phyloP scores from a whole-genome alignment of 768 basidiomycete genomes.

The Solioccasus polychromus region DNA sequence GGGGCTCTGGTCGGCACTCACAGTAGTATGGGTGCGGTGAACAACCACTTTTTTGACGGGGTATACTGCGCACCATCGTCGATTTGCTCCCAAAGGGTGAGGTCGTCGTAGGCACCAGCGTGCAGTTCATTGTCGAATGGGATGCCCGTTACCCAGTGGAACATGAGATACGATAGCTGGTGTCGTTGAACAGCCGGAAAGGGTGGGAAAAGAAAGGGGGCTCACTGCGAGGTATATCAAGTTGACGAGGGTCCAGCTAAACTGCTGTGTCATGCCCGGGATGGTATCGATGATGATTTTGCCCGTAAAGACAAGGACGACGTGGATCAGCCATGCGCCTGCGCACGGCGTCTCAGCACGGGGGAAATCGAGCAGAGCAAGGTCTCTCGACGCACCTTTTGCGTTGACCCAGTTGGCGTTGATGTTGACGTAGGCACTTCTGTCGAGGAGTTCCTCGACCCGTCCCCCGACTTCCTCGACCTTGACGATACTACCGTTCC shows the following conservation, averaged over 20 bases:
- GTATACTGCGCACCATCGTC: conserved; percentile 99
- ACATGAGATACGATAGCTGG: conserved; percentile 96
- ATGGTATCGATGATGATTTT: conserved; percentile 93
- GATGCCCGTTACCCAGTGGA: conserved; percentile 96
- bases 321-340: conserved; percentile 99
- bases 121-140: conserved; percentile 88
- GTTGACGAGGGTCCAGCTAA: conserved; percentile 95
- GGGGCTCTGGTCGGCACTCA: conserved; percentile 39
- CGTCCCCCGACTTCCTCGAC: conserved; percentile 79
- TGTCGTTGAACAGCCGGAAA: conserved; percentile 3
- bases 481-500: conserved; percentile 77
- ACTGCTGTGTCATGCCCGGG: conserved; percentile 90
- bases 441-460: conserved; percentile 74
- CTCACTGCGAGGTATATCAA: conserved; percentile 85
- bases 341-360: conserved; percentile 4
- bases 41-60: conserved; percentile 95
- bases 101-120: conserved; percentile 93
- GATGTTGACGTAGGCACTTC: conserved; percentile 75
- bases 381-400: conserved; percentile 59
- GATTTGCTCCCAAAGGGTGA: conserved; percentile 99
- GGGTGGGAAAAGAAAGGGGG: background rate
- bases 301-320: conserved; percentile 84
- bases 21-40: conserved; percentile 86
- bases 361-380: conserved; percentile 9
- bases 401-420: conserved; percentile 95